Base-by-base conservation (phyloP, 106 monocot species). In the Allium cepa region DNA sequence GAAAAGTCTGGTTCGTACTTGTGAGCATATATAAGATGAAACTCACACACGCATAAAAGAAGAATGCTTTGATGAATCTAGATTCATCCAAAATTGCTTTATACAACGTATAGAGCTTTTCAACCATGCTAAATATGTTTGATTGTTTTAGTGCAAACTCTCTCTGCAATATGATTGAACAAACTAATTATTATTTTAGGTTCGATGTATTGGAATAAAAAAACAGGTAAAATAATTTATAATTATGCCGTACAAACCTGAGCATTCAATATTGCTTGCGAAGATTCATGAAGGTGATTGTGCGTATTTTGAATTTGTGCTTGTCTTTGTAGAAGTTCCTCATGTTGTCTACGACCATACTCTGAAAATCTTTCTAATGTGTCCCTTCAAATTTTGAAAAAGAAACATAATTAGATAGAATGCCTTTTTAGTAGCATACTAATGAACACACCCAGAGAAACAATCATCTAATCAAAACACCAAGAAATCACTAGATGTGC, bases 21-120 rank as follows among this genome's bases (percentile, higher is more conserved):
- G 96, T 97, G 8, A 97, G 80, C 87, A 97, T 82, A 80, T 97
- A 92, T 26, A 89, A 78, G 26, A 97, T 73, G 63, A 87, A 77
- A 46, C 82, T 79, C 17, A 82, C 68, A 17, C 79, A 76, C 4
- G 82, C 79, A 60, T 97, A 97, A 77, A 86, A 89, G 75, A 97
- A 77, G 79, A 97, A 84, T 12, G 89, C 71, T 75, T 92, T 97
- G 60, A 97, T 82, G 72, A 87, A 88, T 7, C 97, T 84, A 16
- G 97, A 97, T 56, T 97, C 92, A 1, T 73, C 72, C 26, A 97
- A 62, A 15, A 97, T 76, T 0, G 92, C 84, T 48, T 92, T 97
- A 45, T 92, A 86, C 47, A 97, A 72, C 12, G 71, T 59, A 52
- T 80, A 92, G 5, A 97, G 88, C 73, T 92, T 97, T 56, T 97